These are phyloP conservation scores for Wallacemonas sp. DNA, from an alignment of 208 protist genomes.

Conservation along the genomic window DNA sequence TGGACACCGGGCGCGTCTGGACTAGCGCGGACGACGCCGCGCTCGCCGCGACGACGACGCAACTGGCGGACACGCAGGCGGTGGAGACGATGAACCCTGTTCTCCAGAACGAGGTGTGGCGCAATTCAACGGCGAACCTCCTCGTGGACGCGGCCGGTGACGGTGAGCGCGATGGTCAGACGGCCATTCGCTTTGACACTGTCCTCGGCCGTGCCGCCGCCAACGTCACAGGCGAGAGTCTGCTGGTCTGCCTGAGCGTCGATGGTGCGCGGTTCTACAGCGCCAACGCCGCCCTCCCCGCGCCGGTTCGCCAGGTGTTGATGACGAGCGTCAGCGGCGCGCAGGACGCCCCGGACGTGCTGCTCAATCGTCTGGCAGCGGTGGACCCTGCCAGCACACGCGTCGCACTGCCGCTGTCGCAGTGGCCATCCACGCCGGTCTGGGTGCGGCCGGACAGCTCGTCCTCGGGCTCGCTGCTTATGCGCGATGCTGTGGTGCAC, in stretches of 20 bases:
- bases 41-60: neutral
- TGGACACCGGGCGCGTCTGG: constrained; percentile 29
- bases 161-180: constrained; percentile 9
- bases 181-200: constrained; percentile 13
- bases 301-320: neutral
- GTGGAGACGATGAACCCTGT: constrained; percentile 14
- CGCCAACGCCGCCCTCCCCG: constrained; percentile 28
- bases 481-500: constrained; percentile 9
- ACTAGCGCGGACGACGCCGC: neutral
- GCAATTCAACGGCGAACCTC: neutral
- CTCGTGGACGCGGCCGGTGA: neutral
- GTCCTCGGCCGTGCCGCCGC: constrained; percentile 13
- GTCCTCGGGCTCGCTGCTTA: neutral
- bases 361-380: neutral
- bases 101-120: constrained; percentile 16
- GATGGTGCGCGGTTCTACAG: constrained; percentile 71
- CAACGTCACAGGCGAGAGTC: constrained; percentile 27
- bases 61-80: neutral
- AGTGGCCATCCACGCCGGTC: constrained; percentile 1
- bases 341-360: neutral
- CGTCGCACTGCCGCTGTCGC: constrained; percentile 2
- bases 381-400: neutral
- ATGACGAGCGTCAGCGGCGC: constrained; percentile 9
- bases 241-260: constrained; percentile 52
- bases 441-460: neutral